A percentile compares a stretch with the other conserved stretches of the same genome.
Evolutionary conservation across 495 filamentous ascomycete genomes (phyloP).

Genomic region (Parathielavia appendiculata): DNA sequence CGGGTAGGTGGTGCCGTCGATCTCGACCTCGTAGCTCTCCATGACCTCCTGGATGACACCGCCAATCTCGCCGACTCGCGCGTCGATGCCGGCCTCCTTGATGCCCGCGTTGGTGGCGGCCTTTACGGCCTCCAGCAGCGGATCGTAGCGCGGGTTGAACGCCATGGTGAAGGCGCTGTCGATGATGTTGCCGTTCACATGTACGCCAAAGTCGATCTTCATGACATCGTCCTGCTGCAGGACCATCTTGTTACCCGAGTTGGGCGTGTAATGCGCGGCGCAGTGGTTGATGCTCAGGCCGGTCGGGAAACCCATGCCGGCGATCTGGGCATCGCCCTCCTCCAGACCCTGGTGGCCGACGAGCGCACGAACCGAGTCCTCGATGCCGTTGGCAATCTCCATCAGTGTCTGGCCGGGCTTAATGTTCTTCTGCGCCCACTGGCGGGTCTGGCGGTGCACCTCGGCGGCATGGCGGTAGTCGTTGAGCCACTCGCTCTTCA

Average conservation of each 20-base stretch:
- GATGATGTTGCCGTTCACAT: conserved; percentile 85
- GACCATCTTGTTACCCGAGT: conserved; percentile 82
- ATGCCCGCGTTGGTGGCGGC: conserved; percentile 86
- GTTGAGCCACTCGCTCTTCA: conserved; percentile 76
- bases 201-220: conserved; percentile 90
- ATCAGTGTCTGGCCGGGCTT: conserved; percentile 77
- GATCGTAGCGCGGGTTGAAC: conserved; percentile 81
- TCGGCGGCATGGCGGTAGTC: conserved; percentile 88
- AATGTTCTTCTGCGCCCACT: conserved; percentile 73
- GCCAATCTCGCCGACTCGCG: conserved; percentile 70
- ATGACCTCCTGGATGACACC: conserved; percentile 77
- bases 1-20: conserved; percentile 70
- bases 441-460: conserved; percentile 80
- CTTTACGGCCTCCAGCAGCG: conserved; percentile 72
- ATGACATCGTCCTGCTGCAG: conserved; percentile 79
- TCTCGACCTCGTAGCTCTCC: conserved; percentile 82
- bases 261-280: conserved; percentile 86
- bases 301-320: conserved; percentile 85
- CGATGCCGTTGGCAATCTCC: conserved; percentile 80
- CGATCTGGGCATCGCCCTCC: conserved; percentile 70
- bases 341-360: conserved; percentile 72
- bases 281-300: conserved; percentile 83
- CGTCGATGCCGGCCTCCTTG: conserved; percentile 78
- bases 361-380: conserved; percentile 74
- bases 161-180: conserved; percentile 91